phyloP scores from a whole-genome alignment of 2,329 filamentous ascomycete genomes.

The Aspergillus hortae region DNA sequence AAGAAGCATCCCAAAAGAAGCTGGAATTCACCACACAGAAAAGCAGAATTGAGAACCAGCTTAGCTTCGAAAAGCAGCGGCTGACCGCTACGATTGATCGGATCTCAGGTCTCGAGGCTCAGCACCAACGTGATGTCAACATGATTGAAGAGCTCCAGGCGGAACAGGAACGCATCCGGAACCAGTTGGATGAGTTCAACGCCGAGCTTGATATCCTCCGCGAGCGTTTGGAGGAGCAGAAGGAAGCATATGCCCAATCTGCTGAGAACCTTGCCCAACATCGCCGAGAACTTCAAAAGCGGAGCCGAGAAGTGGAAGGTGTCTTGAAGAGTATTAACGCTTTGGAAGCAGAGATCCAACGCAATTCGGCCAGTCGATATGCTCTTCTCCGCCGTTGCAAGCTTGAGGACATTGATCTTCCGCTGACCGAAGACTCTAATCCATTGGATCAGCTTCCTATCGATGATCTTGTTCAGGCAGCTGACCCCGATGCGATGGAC shows the following conservation, averaged over 20 bases:
- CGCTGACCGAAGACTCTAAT: constrained; percentile 67
- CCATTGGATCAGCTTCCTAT: constrained; percentile 79
- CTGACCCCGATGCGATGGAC: constrained; percentile 87
- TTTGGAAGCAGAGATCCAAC: constrained; percentile 82
- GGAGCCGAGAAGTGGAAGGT: constrained; percentile 76
- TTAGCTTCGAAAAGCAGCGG: constrained; percentile 65
- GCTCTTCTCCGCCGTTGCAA: constrained; percentile 82
- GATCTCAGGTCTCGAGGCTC: constrained; percentile 64
- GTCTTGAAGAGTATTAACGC: constrained; percentile 70
- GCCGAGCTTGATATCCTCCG: constrained; percentile 74
- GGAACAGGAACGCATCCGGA: constrained; percentile 72
- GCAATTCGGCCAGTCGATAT: constrained; percentile 79
- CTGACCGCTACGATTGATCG: constrained; percentile 68
- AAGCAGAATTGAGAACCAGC: constrained; percentile 57
- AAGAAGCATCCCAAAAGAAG: constrained; percentile 83
- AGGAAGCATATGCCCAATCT: constrained; percentile 64
- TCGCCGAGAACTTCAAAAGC: constrained; percentile 75
- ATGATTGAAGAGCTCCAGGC: constrained; percentile 67
- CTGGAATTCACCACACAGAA: constrained; percentile 80
- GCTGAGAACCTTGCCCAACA: constrained; percentile 74
- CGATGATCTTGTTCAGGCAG: constrained; percentile 69
- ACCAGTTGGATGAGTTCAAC: constrained; percentile 66
- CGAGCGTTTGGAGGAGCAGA: constrained; percentile 67
- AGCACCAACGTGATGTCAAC: constrained; percentile 62
- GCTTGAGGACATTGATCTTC: constrained; percentile 86